These are phyloP conservation scores for Coemansia sp. DNA, from an alignment of 192 early-diverging fungal species.

Conservation along the genomic window DNA sequence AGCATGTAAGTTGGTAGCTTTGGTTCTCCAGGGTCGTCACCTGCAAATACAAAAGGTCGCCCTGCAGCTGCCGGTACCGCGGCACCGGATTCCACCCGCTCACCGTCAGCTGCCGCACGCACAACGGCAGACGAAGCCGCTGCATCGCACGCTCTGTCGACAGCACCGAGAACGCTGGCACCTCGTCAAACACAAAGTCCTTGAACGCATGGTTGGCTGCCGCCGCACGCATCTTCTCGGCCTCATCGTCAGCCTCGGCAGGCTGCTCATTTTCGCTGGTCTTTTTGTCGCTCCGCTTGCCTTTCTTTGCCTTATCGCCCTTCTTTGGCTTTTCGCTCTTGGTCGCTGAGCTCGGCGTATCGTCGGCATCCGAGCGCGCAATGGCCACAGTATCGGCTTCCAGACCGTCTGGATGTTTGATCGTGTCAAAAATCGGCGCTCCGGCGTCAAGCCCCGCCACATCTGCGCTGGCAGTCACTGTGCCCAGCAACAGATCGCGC, in stretches of 20 bases:
- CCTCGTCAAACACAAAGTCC: slow-evolving; percentile 18
- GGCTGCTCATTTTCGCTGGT: not conserved
- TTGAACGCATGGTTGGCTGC: slow-evolving; percentile 25
- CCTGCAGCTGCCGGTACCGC: slow-evolving; percentile 65
- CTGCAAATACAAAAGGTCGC: slow-evolving; percentile 88
- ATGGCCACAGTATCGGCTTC: not conserved
- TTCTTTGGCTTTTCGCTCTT: not conserved
- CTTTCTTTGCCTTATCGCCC: slow-evolving; percentile 24
- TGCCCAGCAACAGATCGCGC: slow-evolving; percentile 80
- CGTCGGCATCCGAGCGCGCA: slow-evolving; percentile 3
- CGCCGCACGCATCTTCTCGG: slow-evolving; percentile 10
- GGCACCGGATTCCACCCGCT: slow-evolving; percentile 96
- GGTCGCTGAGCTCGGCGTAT: not conserved
- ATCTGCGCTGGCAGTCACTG: slow-evolving; percentile 37
- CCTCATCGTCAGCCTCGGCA: not conserved
- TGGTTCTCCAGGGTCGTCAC: slow-evolving; percentile 83
- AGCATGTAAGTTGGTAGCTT: slow-evolving; percentile 80
- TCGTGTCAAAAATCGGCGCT: slow-evolving; percentile 60
- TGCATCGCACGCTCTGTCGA: slow-evolving; percentile 57
- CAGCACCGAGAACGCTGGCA: slow-evolving; percentile 47
- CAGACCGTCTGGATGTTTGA: slow-evolving; percentile 34
- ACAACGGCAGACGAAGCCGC: slow-evolving; percentile 56
- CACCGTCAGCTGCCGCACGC: slow-evolving; percentile 68
- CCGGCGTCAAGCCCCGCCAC: slow-evolving; percentile 69
- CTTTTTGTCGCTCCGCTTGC: slow-evolving; percentile 21